A percentile compares a stretch with the other conserved stretches of the same genome.
phyloP scores from a whole-genome alignment of 2,329 filamentous ascomycete species.

The Fusarium algeriense region DNA sequence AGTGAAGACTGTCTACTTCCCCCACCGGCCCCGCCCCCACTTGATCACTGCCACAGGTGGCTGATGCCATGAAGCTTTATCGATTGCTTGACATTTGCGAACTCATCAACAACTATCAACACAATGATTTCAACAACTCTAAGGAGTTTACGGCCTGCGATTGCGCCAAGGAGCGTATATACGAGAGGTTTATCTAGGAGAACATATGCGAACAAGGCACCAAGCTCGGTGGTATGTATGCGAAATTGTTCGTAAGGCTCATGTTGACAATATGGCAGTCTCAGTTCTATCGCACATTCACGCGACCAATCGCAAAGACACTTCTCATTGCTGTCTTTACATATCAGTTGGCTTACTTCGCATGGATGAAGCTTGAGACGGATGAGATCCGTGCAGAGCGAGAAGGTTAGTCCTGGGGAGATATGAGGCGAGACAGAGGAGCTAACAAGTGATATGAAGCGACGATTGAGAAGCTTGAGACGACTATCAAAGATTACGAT shows the following conservation, averaged over 20 bases:
- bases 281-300: constrained; percentile 80
- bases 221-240: constrained; percentile 45
- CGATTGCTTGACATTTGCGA: neutral
- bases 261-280: constrained; percentile 55
- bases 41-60: constrained; percentile 23
- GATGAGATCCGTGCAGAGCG: constrained; percentile 74
- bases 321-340: constrained; percentile 81
- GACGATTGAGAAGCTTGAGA: constrained; percentile 55
- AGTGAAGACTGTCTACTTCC: constrained; percentile 9
- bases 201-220: constrained; percentile 47
- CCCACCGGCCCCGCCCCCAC: constrained; percentile 40
- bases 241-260: neutral
- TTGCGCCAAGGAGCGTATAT: neutral
- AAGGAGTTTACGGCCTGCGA: constrained; percentile 28
- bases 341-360: constrained; percentile 82
- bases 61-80: constrained; percentile 28
- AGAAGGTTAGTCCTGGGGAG: constrained; percentile 59
- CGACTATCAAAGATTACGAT: constrained; percentile 54
- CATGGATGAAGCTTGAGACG: constrained; percentile 79
- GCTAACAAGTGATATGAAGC: constrained; percentile 25
- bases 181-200: neutral
- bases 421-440: constrained; percentile 13
- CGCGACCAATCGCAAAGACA: constrained; percentile 78
- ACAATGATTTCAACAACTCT: constrained; percentile 25
- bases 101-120: constrained; percentile 3